A percentile compares a stretch with the other conserved stretches of the same genome.
phyloP scores from a whole-genome alignment of 257 asterid genomes.

The Leonotis leonurus region DNA sequence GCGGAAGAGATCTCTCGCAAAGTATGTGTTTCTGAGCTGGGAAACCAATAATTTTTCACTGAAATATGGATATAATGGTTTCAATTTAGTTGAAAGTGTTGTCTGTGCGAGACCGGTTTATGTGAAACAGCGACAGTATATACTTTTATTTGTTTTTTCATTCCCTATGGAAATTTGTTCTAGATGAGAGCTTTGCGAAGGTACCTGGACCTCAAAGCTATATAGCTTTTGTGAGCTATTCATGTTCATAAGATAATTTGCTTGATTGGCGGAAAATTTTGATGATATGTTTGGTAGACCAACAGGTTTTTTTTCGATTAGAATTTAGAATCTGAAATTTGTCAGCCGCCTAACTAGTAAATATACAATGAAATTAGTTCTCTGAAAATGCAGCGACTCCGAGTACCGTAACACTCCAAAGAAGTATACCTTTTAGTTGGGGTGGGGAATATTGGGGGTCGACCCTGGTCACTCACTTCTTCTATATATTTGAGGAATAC shows the following conservation, averaged over 20 bases:
- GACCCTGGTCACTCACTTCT: no score
- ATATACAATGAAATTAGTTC: neutral
- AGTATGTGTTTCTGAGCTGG: constrained; percentile 29
- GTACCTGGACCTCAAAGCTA: neutral
- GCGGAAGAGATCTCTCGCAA: constrained; percentile 95
- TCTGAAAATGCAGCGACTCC: neutral
- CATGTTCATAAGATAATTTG: neutral
- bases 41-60: neutral
- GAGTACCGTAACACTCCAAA: neutral
- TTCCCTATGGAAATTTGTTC: neutral
- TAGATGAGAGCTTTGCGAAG: neutral
- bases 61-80: neutral
- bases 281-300: no score
- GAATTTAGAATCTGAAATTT: neutral
- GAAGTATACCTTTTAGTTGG: neutral
- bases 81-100: neutral
- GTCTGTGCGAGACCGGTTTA: neutral
- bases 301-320: no score
- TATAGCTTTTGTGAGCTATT: neutral
- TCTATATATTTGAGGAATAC: neutral
- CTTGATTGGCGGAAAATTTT: neutral
- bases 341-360: neutral
- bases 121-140: neutral
- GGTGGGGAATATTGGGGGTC: no score
- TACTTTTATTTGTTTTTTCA: neutral